phyloP scores from a whole-genome alignment of 2,329 filamentous ascomycete genomes.

The Penicillium sp. region DNA sequence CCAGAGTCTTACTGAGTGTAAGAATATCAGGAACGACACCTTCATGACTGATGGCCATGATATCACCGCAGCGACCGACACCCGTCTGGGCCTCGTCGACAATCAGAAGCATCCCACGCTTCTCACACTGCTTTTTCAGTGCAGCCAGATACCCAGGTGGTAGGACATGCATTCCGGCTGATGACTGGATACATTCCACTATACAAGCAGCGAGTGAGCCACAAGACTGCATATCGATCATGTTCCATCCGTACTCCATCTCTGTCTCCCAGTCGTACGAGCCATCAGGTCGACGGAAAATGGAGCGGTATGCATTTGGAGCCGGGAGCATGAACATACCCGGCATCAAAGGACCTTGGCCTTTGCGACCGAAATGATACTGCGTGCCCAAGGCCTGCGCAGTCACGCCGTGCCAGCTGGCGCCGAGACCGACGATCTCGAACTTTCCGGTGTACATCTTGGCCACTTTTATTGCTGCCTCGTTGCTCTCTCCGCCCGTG shows the following conservation, averaged over 20 bases:
- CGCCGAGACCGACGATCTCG: slow-evolving; percentile 60
- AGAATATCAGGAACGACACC: slow-evolving; percentile 59
- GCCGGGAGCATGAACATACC: slow-evolving; percentile 59
- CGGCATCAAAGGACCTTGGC: slow-evolving; percentile 43
- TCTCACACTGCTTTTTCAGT: slow-evolving; percentile 55
- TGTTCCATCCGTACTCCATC: slow-evolving; percentile 60
- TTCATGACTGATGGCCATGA: slow-evolving; percentile 58
- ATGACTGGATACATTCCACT: slow-evolving; percentile 59
- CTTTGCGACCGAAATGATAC: slow-evolving; percentile 23
- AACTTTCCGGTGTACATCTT: slow-evolving; percentile 65
- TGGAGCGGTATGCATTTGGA: slow-evolving; percentile 61
- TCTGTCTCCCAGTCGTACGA: slow-evolving; percentile 66
- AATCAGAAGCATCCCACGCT: slow-evolving; percentile 58
- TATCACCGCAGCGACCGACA: slow-evolving; percentile 54
- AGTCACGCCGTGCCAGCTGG: slow-evolving; percentile 63
- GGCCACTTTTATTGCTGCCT: slow-evolving; percentile 64
- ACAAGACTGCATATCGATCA: slow-evolving; percentile 59
- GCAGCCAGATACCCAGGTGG: slow-evolving; percentile 59
- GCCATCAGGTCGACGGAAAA: slow-evolving; percentile 59
- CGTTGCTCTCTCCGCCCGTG: slow-evolving; percentile 58
- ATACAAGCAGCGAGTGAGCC: slow-evolving; percentile 64
- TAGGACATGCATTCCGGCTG: slow-evolving; percentile 60
- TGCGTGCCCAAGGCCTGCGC: slow-evolving; percentile 52
- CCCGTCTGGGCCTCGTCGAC: slow-evolving; percentile 62
- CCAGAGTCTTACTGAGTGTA: slow-evolving; percentile 60